Base-by-base conservation (phyloP, 306 rosid species). In the Mimosa pudica region DNA sequence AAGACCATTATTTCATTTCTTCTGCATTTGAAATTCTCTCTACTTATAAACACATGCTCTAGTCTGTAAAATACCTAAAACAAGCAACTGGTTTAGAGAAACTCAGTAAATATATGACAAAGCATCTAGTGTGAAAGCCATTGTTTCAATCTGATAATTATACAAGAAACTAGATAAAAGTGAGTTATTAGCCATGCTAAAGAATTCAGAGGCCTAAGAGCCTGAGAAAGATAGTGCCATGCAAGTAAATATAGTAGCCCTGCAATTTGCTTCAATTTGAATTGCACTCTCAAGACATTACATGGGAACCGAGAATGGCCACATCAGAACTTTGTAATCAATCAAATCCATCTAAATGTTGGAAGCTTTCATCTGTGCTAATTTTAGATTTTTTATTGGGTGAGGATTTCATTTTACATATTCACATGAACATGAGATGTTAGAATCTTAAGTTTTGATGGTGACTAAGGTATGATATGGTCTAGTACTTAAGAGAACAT, bases 121-220 rank as follows among this genome's bases (percentile, higher is more conserved):
- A 12, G 76, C 72, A 58, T 75, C 14, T 38, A 32, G 70, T 61
- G 52, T 66, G 68, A 68, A 54, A 52, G 61, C 69, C 61, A 55
- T 55, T 55, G 9, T 55, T 55, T 7, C 30, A 17, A 58, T 48
- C 51, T 16, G 54, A 70, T 45, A 78, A 13, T 78, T 78, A 67
- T 52, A 55, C 36, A 78, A 42, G 48, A 42, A 77, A 77, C 12
- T 57, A 30, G 18, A 68, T 54, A 57, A 18, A 36, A 38, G 58
- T 54, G 47, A 66, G 57, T 64, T 7, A 30, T 67, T 11, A 54
- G 57, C 33, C 38, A 81, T 74, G 55, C 51, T 10, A 67, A 58
- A 68, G 30, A 52, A 62, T 46, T 46, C 35, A 54, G 30, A 80
- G 67, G 75, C 76, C 65, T 74, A 38, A 75, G 47, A 68, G 63